Base-by-base conservation (phyloP, 192 early-diverging fungal genomes). In the Blastocladiella britannica region DNA sequence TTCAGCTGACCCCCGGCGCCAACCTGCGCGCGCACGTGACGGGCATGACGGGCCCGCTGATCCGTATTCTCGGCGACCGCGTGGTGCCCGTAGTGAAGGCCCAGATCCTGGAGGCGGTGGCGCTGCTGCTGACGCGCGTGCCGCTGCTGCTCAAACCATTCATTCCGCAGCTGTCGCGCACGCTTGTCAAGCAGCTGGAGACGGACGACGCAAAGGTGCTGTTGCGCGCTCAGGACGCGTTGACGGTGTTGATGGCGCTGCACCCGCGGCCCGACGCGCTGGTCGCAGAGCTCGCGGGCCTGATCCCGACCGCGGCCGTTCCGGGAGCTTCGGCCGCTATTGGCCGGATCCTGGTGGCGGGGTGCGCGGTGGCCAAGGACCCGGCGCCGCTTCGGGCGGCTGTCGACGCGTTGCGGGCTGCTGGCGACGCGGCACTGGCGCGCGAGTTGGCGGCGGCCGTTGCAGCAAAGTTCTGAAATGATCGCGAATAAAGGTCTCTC, bases 151-250 rank as follows among this genome's bases (percentile, higher is more conserved):
- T 97, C 58, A 93, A 91, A 54, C 90, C 93, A 25, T 98, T 98
- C 82, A 70, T 98, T 55, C 94, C 94, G 28, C 94, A 98, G 74
- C 81, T 97, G 31, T 91, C 97, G 70, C 83, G 94, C 54, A 93
- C 93, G 1, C 96, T 98, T 62, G 82, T 89, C 57, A 93, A 94
- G 63, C 84, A 80, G 1, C 67, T 95, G 25, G 73, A 82, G 7
- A 91, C 95, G 43, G 65, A 79, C n/a, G 75, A 71, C 18, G 62
- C 75, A n/a, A 63, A 60, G 53, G 83, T 98, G 4, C 85, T 91
- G 29, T 76, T 74, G 30, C 81, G 82, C 43, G 91, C 94, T 8
- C 84, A 83, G 18, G 63, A 73, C 22, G 94, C 91, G 18, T 65
- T 91, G 53, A 63, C 77, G 15, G 66, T 79, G 27, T 60, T 91